phyloP scores from a whole-genome alignment of 2,329 filamentous ascomycete species.

The Elsinoe ampelina region DNA sequence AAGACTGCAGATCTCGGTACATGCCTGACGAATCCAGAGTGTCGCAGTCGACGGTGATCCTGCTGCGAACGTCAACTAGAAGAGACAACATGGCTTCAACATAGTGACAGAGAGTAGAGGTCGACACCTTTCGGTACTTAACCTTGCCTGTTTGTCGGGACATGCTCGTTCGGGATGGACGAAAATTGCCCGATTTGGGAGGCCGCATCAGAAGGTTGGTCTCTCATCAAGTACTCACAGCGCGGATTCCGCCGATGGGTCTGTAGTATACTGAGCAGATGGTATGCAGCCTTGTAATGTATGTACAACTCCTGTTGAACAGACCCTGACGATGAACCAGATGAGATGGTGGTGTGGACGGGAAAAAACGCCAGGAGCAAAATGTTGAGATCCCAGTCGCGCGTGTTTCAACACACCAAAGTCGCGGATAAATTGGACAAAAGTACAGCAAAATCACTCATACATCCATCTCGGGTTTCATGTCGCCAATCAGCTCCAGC shows the following conservation, averaged over 20 bases:
- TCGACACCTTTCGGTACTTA: background rate
- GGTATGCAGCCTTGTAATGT: background rate
- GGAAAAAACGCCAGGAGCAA: background rate
- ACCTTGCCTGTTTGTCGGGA: background rate
- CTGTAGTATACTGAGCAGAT: too few relatives aligned
- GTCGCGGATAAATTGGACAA: conserved; percentile 1
- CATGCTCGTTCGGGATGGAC: conserved; percentile 3
- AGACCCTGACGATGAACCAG: too few relatives aligned
- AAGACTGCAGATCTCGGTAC: background rate
- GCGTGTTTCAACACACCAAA: background rate
- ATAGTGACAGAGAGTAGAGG: background rate
- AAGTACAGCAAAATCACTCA: background rate
- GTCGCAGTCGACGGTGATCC: conserved; percentile 15
- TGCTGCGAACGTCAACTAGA: conserved; percentile 13
- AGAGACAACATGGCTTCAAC: background rate
- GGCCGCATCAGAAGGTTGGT: background rate
- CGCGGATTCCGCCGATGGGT: too few relatives aligned
- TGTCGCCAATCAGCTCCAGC: conserved; percentile 1
- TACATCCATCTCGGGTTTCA: background rate
- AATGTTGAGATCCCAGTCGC: background rate
- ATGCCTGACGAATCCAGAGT: conserved; percentile 15
- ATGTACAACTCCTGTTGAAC: too few relatives aligned
- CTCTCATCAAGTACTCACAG: background rate
- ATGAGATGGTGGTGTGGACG: too few relatives aligned
- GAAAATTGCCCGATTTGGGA: conserved; percentile 6